These are phyloP conservation scores for Gamarada debralockiae DNA, from an alignment of 495 filamentous ascomycete genomes.

Conservation along the genomic window DNA sequence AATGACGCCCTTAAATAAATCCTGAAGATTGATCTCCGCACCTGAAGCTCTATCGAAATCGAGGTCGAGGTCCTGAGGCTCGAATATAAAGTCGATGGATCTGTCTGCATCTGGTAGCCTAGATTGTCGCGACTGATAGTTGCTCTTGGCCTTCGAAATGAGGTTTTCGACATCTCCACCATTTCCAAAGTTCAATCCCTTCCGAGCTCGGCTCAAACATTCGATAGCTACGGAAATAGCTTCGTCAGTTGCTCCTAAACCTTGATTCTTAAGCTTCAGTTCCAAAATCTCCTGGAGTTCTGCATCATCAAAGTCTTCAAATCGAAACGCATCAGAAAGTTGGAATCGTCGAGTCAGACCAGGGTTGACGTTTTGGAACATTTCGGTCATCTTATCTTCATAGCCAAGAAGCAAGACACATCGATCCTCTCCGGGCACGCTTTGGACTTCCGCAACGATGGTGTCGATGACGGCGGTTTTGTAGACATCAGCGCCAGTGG, in stretches of 20 bases:
- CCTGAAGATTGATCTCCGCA: conserved; percentile 45
- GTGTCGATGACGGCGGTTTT: conserved; percentile 69
- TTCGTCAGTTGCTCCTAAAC: conserved; percentile 35
- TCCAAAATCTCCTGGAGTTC: conserved; percentile 57
- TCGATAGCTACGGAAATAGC: conserved; percentile 38
- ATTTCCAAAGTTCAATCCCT: conserved; percentile 52
- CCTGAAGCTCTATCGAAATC: conserved; percentile 54
- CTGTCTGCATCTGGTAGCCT: background rate
- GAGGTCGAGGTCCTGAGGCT: conserved; percentile 64
- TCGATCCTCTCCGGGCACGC: conserved; percentile 69
- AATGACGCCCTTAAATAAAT: conserved; percentile 62
- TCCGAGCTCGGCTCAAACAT: conserved; percentile 36
- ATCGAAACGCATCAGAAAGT: conserved; percentile 57
- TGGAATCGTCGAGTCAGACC: conserved; percentile 69
- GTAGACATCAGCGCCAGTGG: conserved; percentile 44
- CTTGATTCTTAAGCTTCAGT: conserved; percentile 48
- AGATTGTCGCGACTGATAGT: conserved; percentile 17
- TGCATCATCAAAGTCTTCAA: conserved; percentile 63
- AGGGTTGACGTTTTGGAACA: conserved; percentile 81
- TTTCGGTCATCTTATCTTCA: conserved; percentile 67
- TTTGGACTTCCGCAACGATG: conserved; percentile 81
- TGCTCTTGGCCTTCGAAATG: conserved; percentile 22
- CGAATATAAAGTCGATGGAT: conserved; percentile 32
- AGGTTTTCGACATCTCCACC: conserved; percentile 43
- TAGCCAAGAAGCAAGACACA: conserved; percentile 78